These are phyloP conservation scores for Brassica balearica DNA, from an alignment of 441 rosid genomes.

Conservation along the genomic window DNA sequence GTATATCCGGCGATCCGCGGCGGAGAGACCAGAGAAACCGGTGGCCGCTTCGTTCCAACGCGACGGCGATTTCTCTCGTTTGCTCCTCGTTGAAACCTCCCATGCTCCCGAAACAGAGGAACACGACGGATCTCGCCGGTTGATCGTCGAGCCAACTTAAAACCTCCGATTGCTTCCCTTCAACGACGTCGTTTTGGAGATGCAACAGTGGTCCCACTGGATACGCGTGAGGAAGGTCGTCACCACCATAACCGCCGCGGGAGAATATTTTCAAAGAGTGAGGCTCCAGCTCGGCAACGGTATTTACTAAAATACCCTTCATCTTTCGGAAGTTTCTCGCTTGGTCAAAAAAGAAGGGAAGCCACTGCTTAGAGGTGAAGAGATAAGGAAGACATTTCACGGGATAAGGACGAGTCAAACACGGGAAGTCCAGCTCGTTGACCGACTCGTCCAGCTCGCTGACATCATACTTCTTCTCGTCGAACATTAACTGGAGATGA, in stretches of 20 bases:
- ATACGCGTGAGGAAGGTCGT: slow-evolving; percentile 49
- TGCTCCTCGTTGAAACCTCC: slow-evolving; percentile 60
- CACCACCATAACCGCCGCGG: not conserved
- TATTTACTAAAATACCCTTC: slow-evolving; percentile 59
- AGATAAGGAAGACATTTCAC: slow-evolving; percentile 38
- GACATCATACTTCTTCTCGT: slow-evolving; percentile 38
- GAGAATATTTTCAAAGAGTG: slow-evolving; percentile 35
- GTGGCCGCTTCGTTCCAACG: slow-evolving; percentile 50
- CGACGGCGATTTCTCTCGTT: slow-evolving; percentile 53
- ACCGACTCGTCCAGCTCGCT: slow-evolving; percentile 47
- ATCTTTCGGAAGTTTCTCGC: slow-evolving; percentile 17
- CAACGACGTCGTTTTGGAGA: slow-evolving; percentile 11
- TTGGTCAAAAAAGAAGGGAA: not conserved
- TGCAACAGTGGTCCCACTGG: slow-evolving; percentile 62
- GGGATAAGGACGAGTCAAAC: slow-evolving; percentile 47
- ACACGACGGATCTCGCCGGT: slow-evolving; percentile 57
- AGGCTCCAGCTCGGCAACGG: slow-evolving; percentile 55
- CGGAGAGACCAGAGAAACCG: slow-evolving; percentile 71
- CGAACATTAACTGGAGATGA: slow-evolving; percentile 39
- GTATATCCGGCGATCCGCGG: slow-evolving; percentile 21
- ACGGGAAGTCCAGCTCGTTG: slow-evolving; percentile 41
- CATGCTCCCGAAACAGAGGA: slow-evolving; percentile 72
- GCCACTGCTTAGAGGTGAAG: slow-evolving; percentile 9
- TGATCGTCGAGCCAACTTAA: slow-evolving; percentile 64
- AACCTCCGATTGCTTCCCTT: slow-evolving; percentile 33